Percentiles rank a stretch among this genome's conserved stretches.
Conservation (phyloP, 108 stramenopile species). For the Stephanodiscus minutulus region DNA sequence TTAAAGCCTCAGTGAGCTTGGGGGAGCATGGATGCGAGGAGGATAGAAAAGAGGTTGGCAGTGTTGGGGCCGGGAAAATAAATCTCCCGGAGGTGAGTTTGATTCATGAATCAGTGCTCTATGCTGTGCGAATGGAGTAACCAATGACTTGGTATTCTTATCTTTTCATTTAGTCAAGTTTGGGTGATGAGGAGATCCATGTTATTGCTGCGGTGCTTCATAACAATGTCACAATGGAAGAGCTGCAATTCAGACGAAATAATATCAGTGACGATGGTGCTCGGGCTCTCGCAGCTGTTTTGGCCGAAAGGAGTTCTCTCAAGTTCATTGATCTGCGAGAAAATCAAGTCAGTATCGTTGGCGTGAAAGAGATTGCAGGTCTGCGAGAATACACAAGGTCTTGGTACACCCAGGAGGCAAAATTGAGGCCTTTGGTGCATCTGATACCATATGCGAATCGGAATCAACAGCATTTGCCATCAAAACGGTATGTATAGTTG, state of each 20-base stretch:
- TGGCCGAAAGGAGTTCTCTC: slow-evolving; percentile 59
- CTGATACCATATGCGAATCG: slow-evolving; percentile 23
- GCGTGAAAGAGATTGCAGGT: slow-evolving; percentile 73
- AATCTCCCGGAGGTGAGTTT: slow-evolving; percentile 77
- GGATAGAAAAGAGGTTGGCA: slow-evolving; percentile 48
- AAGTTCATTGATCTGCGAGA: slow-evolving; percentile 70
- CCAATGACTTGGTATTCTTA: background rate
- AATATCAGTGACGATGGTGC: slow-evolving; percentile 71
- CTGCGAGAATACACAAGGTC: slow-evolving; percentile 71
- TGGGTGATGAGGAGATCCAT: slow-evolving; percentile 73
- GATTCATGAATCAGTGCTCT: background rate
- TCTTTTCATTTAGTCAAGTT: slow-evolving; percentile 24
- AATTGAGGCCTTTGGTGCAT: slow-evolving; percentile 83
- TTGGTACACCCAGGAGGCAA: slow-evolving; percentile 88
- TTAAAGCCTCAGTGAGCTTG: slow-evolving; percentile 67
- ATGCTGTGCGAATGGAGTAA: no score
- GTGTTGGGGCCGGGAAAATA: slow-evolving; percentile 56
- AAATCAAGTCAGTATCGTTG: slow-evolving; percentile 58
- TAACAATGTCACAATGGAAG: slow-evolving; percentile 65
- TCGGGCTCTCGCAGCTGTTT: slow-evolving; percentile 74
- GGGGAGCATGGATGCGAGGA: slow-evolving; percentile 54
- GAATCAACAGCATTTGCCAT: slow-evolving; percentile 47
- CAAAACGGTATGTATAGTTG: slow-evolving; percentile 80
- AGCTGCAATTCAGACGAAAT: slow-evolving; percentile 75
- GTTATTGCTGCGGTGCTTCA: slow-evolving; percentile 77